Base-by-base conservation (phyloP, 2,329 filamentous ascomycete genomes). In the Colletotrichum camelliae region DNA sequence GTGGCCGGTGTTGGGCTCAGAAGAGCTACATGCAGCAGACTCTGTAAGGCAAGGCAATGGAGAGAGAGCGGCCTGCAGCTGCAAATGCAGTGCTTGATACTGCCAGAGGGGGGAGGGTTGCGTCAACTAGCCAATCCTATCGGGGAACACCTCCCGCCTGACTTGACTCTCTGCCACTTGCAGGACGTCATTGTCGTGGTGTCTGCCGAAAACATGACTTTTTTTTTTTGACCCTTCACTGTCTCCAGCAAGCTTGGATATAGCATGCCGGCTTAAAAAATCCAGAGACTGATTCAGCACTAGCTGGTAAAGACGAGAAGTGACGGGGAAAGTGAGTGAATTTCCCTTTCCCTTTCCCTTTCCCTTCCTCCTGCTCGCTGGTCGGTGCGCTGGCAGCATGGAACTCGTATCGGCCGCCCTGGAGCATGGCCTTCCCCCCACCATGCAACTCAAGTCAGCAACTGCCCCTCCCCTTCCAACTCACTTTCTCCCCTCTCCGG, bases 101-200 rank as follows among this genome's bases (percentile, higher is more conserved):
- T 48, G 43, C 37, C 18, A 31, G 37, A 39, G 43, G 43, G n/a
- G 43, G 43, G 43, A 52, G 64, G 75, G 72, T 69, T 76, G 75
- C 58, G 62, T 37, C 64, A 31, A 39, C 39, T 60, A 65, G 64
- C 75, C 75, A 77, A 76, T 77, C 68, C 68, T 29, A 52, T 70
- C 24, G 64, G 15, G 31, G 61, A 43, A 48, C 71, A 61, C 31
- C 55, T 68, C 18, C 60, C 75, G 75, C 72, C 75, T 77, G 75
- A 77, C 73, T 76, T 48, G 75, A 37, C 37, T 61, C 61, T 74
- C 74, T 70, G 70, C 74, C 65, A 76, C 71, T 76, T 62, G 71
- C 60, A 76, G 74, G n/a, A 70, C 60, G 74, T 70, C 71, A 76
- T 70, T 76, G 75, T 71, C 55, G 55, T 67, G 27, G 61, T 37